A percentile compares a stretch with the other conserved stretches of the same genome.
Evolutionary conservation across 2,329 filamentous ascomycete species (phyloP).

Genomic region (Arthrinium puccinioides): DNA sequence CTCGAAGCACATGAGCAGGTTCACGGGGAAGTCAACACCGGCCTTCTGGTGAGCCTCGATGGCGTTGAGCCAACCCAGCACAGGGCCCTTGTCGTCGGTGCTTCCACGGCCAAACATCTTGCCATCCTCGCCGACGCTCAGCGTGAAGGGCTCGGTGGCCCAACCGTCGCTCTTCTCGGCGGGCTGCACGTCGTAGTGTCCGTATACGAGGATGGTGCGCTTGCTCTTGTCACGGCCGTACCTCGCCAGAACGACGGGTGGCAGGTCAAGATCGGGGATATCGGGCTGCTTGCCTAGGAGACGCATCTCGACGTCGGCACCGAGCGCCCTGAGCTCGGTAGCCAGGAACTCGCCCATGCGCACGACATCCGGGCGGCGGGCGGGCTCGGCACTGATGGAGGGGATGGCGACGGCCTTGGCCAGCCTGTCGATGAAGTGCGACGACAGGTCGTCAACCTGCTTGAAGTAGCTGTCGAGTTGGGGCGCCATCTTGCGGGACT

Average conservation of each 20-base stretch:
- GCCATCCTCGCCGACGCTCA: constrained; percentile 81
- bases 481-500: constrained; percentile 75
- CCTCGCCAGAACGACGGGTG: constrained; percentile 83
- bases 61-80: constrained; percentile 94
- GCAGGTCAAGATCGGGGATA: constrained; percentile 83
- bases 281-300: constrained; percentile 86
- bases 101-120: constrained; percentile 94
- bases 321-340: constrained; percentile 72
- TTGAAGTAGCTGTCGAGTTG: constrained; percentile 89
- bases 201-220: constrained; percentile 92
- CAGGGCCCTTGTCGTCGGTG: constrained; percentile 96
- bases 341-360: constrained; percentile 93
- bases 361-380: constrained; percentile 83
- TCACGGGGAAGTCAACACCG: constrained; percentile 90
- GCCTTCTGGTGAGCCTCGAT: constrained; percentile 97
- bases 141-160: constrained; percentile 88
- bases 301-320: constrained; percentile 80
- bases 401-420: constrained; percentile 92
- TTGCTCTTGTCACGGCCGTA: constrained; percentile 91
- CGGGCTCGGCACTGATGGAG: constrained; percentile 85
- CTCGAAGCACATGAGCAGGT: constrained; percentile 98
- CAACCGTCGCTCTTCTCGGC: constrained; percentile 90
- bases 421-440: constrained; percentile 82
- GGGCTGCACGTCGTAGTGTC: constrained; percentile 97
- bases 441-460: constrained; percentile 75